Evolutionary conservation across 805 yeast genomes (phyloP), one percentile per base, ranked within the genome.

Genomic region (Lachancea sp.): DNA sequence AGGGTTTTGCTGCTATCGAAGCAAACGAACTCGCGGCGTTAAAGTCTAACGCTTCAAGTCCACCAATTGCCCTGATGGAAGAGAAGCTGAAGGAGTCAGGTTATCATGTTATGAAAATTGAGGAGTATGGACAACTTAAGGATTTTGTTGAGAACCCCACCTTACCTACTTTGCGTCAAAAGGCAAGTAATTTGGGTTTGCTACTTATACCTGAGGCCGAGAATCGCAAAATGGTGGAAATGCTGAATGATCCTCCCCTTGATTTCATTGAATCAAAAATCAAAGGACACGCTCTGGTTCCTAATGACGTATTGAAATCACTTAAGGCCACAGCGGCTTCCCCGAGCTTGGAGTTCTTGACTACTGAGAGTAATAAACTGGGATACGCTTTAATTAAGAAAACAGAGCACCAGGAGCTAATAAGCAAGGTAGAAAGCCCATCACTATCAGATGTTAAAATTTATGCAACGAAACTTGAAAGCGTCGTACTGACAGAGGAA

Each of bases 141-240:
- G 25, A 26, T 9, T 42, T 43, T 38, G 18, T 55, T 12, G 56
- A 52, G 3, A 47, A 52, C 9, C 77, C 78, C 5, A 55, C 65
- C 10, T 49, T 56, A 12, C 3, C 26, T n/a, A 16, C 17, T 13
- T 31, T 53, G 10, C 25, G 38, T 19, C 40, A 49, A 16, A 50
- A 50, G 33, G 50, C 55, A 12, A 41, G 26, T 8, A n/a, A 19
- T 5, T 22, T 42, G 17, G 41, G 44, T 38, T 49, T 42, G n/a
- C 43, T 46, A 1, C 12, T 54, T 17, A 10, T 54, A 8, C 49
- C 58, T 7, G 36, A 35, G 17, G 36, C 41, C 7, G 51, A 53
- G 20, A 38, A 38, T 37, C n/a, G 39, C 16, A 25, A 38, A 13
- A 16, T 51, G 27, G 19, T 42, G 11, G 44, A 39, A 5, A 31